Base-by-base conservation (phyloP, 441 rosid genomes). In the Adansonia rubrostipa region DNA sequence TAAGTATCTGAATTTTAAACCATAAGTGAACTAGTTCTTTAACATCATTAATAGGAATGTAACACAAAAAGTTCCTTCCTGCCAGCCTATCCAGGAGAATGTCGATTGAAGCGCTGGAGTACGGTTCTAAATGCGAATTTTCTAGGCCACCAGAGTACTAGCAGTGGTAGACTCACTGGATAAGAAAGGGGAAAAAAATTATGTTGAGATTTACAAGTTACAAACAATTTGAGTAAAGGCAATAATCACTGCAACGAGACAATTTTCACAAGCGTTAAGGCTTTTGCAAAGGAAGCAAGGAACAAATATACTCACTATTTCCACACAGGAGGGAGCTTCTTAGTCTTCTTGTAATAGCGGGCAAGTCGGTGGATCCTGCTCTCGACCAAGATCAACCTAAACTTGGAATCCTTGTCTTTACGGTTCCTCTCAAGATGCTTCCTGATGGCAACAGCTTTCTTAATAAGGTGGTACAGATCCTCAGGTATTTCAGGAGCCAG, bases 351-450 rank as follows among this genome's bases (percentile, higher is more conserved):
- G 88, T 92, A 93, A 65, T 90, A 93, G 10, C 94, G 91, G 42
- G 97, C 96, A 60, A 90, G 94, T 48, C 93, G 87, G 69, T 93
- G 96, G 71, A 89, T 93, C 83, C 96, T 90, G 88, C 96, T 93
- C 81, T 93, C 94, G 0, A 90, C 97, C 68, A 93, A 82, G 83
- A 90, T 93, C 89, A 93, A 83, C 79, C 97, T 85, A 57, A 93
- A 93, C 78, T 93, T 90, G 75, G 97, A 93, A 79, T 93, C 97
- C 77, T 91, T 91, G 78, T 93, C 97, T 82, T 93, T 93, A 80
- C 96, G 76, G 88, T 91, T 93, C 88, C 97, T 91, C 86, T 93
- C 96, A 84, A 93, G 81, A 83, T 93, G 97, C 89, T 93, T 91
- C 50, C 95, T 77, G 63, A 93, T 90, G 9, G 97, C 93, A 67